Evolutionary conservation across 2,329 filamentous ascomycete genomes (phyloP), one percentile per base, ranked within the genome.

Genomic region (Diplocarpon mali): DNA sequence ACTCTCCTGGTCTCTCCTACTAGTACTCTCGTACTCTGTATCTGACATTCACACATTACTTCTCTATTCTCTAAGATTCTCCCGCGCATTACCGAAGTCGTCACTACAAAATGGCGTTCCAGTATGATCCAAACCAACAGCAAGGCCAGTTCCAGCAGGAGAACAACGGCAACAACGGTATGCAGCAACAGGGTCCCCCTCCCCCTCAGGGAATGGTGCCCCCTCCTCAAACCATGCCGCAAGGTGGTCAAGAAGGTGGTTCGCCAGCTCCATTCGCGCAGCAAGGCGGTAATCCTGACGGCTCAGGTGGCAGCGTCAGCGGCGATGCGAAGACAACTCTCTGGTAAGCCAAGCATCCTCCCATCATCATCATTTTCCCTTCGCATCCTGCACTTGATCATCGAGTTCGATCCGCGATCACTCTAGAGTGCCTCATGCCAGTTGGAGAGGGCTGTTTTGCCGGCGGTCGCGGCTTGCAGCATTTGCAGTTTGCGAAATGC

Each of bases 101-200:
- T 20, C 32, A 16, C 40, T 29, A 24, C 62, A 73, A 54, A 47
- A 83, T 83, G 79, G 79, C 76, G 62, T 82, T 79, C 68, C 73
- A 75, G 51, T 76, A 76, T 64, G 76, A 81, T 58, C 69, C 72
- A 53, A 79, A 76, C 62, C 76, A 78, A 62, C 73, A 74, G 63
- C 73, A 74, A 55, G 65, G 66, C 53, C 68, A 71, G 53, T 75
- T 75, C 62, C 71, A 67, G 44, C 67, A 68, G 53, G 71, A 71
- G 50, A 55, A 54, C 20, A 51, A 65, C 64, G 51, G 51, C 35
- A 52, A 56, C 46, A 52, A 56, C 46, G 52, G 52, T 36, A 52
- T 52, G 48, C 54, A 70, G 55, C 64, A 46, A 12, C 69, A 53
- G 68, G 52, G 73, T 70, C 56, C 40, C 11, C 41, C 41, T 32